These are phyloP conservation scores for Citeromyces hawaiiensis DNA, from an alignment of 1,139 yeast genomes.

Conservation along the genomic window DNA sequence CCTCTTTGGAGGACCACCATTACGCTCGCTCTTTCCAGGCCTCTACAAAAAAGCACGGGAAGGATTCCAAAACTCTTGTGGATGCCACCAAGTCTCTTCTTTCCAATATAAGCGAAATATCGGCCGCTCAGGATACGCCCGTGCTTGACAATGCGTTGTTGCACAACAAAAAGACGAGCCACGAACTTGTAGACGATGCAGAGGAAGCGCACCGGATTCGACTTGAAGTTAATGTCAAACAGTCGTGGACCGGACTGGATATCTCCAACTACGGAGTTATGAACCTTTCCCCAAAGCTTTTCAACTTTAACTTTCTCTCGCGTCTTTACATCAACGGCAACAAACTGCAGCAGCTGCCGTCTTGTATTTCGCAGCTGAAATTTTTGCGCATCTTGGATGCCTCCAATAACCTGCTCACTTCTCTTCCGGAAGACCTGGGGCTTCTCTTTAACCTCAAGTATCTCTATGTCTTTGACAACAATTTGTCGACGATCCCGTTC, in stretches of 20 bases:
- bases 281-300: slow-evolving; percentile 57
- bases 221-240: slow-evolving; percentile 57
- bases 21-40: slow-evolving; percentile 92
- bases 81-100: slow-evolving; percentile 43
- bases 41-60: slow-evolving; percentile 37
- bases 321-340: slow-evolving; percentile 83
- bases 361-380: slow-evolving; percentile 52
- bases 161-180: slow-evolving; percentile 44
- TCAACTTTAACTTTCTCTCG: slow-evolving; percentile 76
- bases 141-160: slow-evolving; percentile 26
- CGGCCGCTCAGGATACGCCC: slow-evolving; percentile 21
- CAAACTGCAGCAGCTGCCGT: slow-evolving; percentile 55
- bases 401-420: slow-evolving; percentile 60
- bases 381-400: slow-evolving; percentile 77
- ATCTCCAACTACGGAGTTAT: slow-evolving; percentile 80
- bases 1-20: slow-evolving; percentile 63
- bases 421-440: slow-evolving; percentile 75
- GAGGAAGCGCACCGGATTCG: slow-evolving; percentile 70
- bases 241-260: slow-evolving; percentile 92
- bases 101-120: slow-evolving; percentile 26
- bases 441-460: slow-evolving; percentile 69
- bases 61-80: slow-evolving; percentile 25
- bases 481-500: slow-evolving; percentile 59
- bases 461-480: slow-evolving; percentile 80
- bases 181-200: slow-evolving; percentile 37